Conservation (phyloP, 768 basidiomycete species). For the Leucocoprinus birnbaumii region DNA sequence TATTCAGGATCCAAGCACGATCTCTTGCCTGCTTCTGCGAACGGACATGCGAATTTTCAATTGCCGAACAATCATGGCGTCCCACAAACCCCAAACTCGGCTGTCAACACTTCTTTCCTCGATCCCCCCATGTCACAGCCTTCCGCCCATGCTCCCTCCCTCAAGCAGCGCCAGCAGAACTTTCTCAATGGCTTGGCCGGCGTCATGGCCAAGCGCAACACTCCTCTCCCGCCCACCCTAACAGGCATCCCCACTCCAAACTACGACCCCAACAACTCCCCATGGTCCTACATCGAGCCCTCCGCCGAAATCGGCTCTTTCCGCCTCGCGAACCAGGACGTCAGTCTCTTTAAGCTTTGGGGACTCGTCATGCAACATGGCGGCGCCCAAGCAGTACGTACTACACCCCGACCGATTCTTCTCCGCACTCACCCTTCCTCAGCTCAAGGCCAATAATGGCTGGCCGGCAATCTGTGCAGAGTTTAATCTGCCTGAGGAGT, state of each 20-base stretch:
- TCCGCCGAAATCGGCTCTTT: constrained; percentile 61
- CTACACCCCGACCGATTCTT: constrained; percentile 10
- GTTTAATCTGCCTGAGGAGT: constrained; percentile 61
- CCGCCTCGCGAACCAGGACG: constrained; percentile 68
- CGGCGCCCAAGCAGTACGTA: constrained; percentile 57
- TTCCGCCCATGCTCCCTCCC: constrained; percentile 25
- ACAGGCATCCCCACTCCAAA: constrained; percentile 56
- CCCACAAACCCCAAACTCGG: constrained; percentile 32
- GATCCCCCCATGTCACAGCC: constrained; percentile 41
- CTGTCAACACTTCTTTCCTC: constrained; percentile 36
- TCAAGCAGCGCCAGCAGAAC: constrained; percentile 53
- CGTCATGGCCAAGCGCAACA: constrained; percentile 52
- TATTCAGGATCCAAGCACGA: constrained; percentile 43
- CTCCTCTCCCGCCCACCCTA: constrained; percentile 73
- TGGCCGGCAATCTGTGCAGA: constrained; percentile 55
- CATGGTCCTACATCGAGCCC: constrained; percentile 65
- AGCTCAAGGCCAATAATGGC: constrained; percentile 50
- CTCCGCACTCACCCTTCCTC: constrained; percentile 13
- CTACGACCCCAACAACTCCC: constrained; percentile 62
- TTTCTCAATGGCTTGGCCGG: constrained; percentile 63
- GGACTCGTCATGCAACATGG: constrained; percentile 56
- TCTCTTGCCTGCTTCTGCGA: constrained; percentile 32
- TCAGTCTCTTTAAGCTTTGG: constrained; percentile 79
- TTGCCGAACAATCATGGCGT: constrained; percentile 38
- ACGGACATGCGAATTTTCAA: constrained; percentile 42